Evolutionary conservation across 2,329 filamentous ascomycete genomes (phyloP), one percentile per base, ranked within the genome.

Genomic region (Paramyrothecium sp.): DNA sequence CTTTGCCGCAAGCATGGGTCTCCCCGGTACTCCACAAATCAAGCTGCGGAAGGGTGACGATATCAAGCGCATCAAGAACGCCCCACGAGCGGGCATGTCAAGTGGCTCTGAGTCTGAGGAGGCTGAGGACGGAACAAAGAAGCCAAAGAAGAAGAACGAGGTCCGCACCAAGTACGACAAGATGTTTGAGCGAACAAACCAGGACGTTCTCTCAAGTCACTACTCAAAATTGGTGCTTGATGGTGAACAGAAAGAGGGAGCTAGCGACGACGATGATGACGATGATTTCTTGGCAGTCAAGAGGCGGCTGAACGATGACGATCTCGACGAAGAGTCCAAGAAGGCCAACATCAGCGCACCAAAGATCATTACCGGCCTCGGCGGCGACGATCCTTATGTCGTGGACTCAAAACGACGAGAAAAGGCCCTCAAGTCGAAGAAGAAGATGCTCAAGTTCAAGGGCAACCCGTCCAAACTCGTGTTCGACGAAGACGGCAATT

Each of bases 141-240:
- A 77, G 63, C 75, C 79, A 59, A 86, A 84, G 71, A 86, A 88
- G 75, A 88, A 90, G 75, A 79, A 82, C 12, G 84, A 87, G 65
- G 91, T 97, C 19, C 86, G 92, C 60, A 99, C 96, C 33, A 98
- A 97, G 73, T 96, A 96, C 71, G 92, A 99, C 73, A 89, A 92
- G 65, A 98, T 99, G 95, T 97, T 98, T 74, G 94, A 97, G 78
- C 84, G 95, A 59, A 90, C 89, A 65, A 99, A 99, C 74, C 94
- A 98, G 74, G 93, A 97, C 69, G 90, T 99, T 33, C 76, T 99
- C 62, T 93, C 94, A n/a, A 87, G 89, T 56, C 95, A 99, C 75
- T 98, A 97, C 78, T 86, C 87, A 58, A 97, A 94, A 69, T 83
- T 99, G 61, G 87, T 98, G 59, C 81, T 81, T 53, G 82, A 88